These are phyloP conservation scores for Penicillium sp. DNA, from an alignment of 2,329 filamentous ascomycete species.

Conservation along the genomic window DNA sequence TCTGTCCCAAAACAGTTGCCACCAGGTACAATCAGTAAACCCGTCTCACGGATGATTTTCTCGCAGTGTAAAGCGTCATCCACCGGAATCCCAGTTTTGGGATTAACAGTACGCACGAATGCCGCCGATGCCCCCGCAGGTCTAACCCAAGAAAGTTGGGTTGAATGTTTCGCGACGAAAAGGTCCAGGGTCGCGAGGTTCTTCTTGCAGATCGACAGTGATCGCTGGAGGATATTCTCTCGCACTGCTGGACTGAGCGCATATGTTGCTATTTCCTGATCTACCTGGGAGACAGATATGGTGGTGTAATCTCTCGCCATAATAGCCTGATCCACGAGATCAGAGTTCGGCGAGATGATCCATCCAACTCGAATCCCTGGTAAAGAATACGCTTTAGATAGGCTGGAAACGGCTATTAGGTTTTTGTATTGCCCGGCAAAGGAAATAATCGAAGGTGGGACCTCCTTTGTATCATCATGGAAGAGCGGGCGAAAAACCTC, in stretches of 20 bases:
- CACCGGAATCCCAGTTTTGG: background rate
- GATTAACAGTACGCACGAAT: conserved; percentile 10
- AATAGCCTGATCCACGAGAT: conserved; percentile 4
- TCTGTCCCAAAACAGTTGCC: conserved; percentile 13
- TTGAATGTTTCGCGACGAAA: conserved; percentile 7
- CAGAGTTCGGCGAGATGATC: conserved; percentile 9
- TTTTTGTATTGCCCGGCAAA: conserved; percentile 10
- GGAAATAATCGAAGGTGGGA: conserved; percentile 13
- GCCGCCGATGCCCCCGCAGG: conserved; percentile 11
- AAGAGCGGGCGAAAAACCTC: conserved; percentile 18
- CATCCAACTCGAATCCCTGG: conserved; percentile 16
- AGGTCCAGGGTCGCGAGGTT: conserved; percentile 7
- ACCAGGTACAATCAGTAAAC: conserved; percentile 14
- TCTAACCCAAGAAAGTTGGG: conserved; percentile 10
- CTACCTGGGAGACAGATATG: conserved; percentile 14
- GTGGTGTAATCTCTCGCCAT: conserved; percentile 15
- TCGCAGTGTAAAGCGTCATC: conserved; percentile 11
- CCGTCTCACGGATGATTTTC: conserved; percentile 2
- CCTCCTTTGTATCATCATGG: background rate
- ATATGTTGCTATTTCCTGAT: conserved; percentile 11
- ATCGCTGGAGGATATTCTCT: conserved; percentile 10
- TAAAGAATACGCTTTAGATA: conserved; percentile 14
- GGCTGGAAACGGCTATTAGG: conserved; percentile 11
- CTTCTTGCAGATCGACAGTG: conserved; percentile 1
- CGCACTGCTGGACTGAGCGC: conserved; percentile 4